Base-by-base conservation (phyloP, 495 filamentous ascomycete species). In the Xeromyces bisporus region DNA sequence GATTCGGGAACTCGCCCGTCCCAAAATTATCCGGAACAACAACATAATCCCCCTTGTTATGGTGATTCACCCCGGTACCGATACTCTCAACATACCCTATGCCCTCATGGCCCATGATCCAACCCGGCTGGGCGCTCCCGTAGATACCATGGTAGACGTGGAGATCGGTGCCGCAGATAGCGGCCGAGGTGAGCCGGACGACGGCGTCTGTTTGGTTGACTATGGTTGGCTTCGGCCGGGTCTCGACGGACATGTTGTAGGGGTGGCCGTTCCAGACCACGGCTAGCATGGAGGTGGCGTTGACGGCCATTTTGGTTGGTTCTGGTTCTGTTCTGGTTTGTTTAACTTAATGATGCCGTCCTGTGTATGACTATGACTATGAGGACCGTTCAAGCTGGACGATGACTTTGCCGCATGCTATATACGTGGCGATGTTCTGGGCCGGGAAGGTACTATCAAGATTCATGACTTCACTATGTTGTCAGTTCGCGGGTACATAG, bases 141-240 rank as follows among this genome's bases (percentile, higher is more conserved):
- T 51, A 45, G 11, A 48, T 45, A n/a, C 46, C 46, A 2, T 45
- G 45, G 25, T 40, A 51, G 20, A 51, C 41, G 26, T 51, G 48
- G 1, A 51, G 34, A 21, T 51, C 48, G 23, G 66, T 75, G 3
- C 82, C 83, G 51, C 84, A 91, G 36, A 91, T 73, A 1, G 81
- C 86, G 28, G 61, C 72, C 5, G 79, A 78, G 1, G 80, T 76
- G 13, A 92, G 66, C 34, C 74, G 78, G 16, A 87, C 55, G 32
- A 93, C 77, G 9, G 83, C 81, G 43, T 92, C 84, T 26, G 60
- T 56, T 32, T 71, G 65, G 33, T 80, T 73, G 33, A 77, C 51
- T 34, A 87, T 62, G 27, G 53, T 62, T 6, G 82, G 80, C 38
- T 73, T 76, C 1, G 71, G 64, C 0, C 65, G 60, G 2, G 76